These are phyloP conservation scores for Curvularia sp. DNA, from an alignment of 2,329 filamentous ascomycete species.

Conservation along the genomic window DNA sequence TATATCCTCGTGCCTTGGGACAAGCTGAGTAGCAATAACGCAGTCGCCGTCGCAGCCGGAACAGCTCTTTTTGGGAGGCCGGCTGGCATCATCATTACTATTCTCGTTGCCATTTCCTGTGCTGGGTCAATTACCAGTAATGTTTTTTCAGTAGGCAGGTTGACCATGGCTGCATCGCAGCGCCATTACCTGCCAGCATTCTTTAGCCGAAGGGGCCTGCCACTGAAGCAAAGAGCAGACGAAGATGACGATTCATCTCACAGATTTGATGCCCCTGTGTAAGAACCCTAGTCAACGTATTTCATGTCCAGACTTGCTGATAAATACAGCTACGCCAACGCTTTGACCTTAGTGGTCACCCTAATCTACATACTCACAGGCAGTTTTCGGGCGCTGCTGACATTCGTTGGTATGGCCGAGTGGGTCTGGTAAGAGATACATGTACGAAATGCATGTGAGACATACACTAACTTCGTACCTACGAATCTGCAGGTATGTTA, in stretches of 20 bases:
- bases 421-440: slow-evolving; percentile 55
- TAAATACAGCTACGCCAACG: slow-evolving; percentile 38
- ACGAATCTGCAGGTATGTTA: slow-evolving; percentile 53
- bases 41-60: slow-evolving; percentile 65
- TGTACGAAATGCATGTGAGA: no score
- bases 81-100: slow-evolving; percentile 62
- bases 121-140: slow-evolving; percentile 68
- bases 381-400: slow-evolving; percentile 66
- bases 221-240: slow-evolving; percentile 14
- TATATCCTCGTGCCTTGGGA: slow-evolving; percentile 69
- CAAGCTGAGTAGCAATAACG: slow-evolving; percentile 64
- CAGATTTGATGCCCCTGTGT: slow-evolving; percentile 45
- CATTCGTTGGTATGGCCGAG: slow-evolving; percentile 53
- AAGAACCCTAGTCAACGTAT: slow-evolving; percentile 8
- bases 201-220: slow-evolving; percentile 41
- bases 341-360: slow-evolving; percentile 46
- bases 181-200: slow-evolving; percentile 45
- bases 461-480: no score
- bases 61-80: slow-evolving; percentile 58
- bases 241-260: slow-evolving; percentile 10
- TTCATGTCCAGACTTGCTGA: slow-evolving; percentile 20
- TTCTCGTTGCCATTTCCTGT: slow-evolving; percentile 66
- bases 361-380: slow-evolving; percentile 66
- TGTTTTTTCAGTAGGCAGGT: slow-evolving; percentile 67
- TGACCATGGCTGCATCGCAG: slow-evolving; percentile 63